Evolutionary conservation across 139 green algal genomes (phyloP).

Genomic region (Monoraphidium neglectum): DNA sequence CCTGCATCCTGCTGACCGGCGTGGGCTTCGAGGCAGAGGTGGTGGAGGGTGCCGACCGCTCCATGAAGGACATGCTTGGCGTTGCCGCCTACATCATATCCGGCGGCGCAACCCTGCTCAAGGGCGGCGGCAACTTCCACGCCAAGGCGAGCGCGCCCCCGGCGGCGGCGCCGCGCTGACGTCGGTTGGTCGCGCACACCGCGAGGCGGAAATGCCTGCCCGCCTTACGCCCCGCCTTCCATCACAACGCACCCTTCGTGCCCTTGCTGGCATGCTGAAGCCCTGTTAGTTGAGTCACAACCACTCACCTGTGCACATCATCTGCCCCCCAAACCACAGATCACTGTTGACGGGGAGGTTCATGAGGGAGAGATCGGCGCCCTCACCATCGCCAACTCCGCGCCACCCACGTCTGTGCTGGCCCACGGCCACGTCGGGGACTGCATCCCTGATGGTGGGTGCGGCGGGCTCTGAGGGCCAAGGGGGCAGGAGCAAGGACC

Average conservation of each 20-base stretch:
- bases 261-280: no score
- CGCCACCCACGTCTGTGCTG: constrained; percentile 23
- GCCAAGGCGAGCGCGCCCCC: no score
- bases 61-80: constrained; percentile 22
- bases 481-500: no score
- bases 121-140: no score
- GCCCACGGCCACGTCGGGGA: constrained; percentile 24
- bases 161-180: no score
- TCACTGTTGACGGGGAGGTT: constrained; percentile 9
- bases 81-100: not conserved
- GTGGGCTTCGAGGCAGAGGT: constrained; percentile 25
- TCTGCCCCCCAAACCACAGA: not conserved
- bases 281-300: not conserved
- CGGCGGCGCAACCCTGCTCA: no score
- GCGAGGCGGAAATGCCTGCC: no score
- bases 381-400: constrained; percentile 29
- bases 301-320: not conserved
- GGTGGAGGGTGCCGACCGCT: constrained; percentile 13
- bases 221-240: no score
- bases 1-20: not conserved
- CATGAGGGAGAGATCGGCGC: constrained; percentile 21
- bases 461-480: no score
- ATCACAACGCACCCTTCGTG: no score
- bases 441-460: constrained; percentile 25
- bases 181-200: no score